Base-by-base conservation (phyloP, 1,284 basidiomycete genomes). In the Limonomyces culmigenus region DNA sequence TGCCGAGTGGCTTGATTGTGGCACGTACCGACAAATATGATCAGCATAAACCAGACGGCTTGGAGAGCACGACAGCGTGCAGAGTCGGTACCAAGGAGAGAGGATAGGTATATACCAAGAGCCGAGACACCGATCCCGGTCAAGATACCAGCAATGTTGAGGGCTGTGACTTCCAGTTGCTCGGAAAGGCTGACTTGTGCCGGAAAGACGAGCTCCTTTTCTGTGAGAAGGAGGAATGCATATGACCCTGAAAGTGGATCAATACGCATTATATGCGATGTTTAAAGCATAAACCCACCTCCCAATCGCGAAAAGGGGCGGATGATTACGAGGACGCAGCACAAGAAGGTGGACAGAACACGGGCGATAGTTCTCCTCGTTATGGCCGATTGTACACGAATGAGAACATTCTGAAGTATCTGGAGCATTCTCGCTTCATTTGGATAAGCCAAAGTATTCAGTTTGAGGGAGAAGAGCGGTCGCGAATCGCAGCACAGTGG, bases 201-300 rank as follows among this genome's bases (percentile, higher is more conserved):
- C 6, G 59, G 58, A 44, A 68, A 67, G 27, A 64, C 56, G 5
- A 67, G 55, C 39, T 66, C 64, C 41, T 67, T 66, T 19, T 67
- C 41, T 2, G 60, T 55, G 4, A 67, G 49, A 3, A 60, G 58
- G 2, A 67, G 50, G 45, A 63, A 67, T 16, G 61, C 62, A 34
- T 50, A 55, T 2, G 41, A 38, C 3, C 65, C 23, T 27, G 23
- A 8, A n/a, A 27, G 23, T 27, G 23, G 23, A 8, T 27, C 8
- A 27, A 27, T 8, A 27, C 23, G 23, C 8, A 27, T 8, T n/a
- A n/a, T n/a, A n/a, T n/a, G n/a, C n/a, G n/a, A n/a, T n/a, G n/a
- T n/a, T n/a, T n/a, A n/a, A n/a, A n/a, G n/a, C n/a, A n/a, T 8
- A 27, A 27, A 27, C 23, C 8, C 23, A 27, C 23, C 63, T 3